Conservation (phyloP, 2,329 filamentous ascomycete genomes). For the Tolypocladium guangdongense region DNA sequence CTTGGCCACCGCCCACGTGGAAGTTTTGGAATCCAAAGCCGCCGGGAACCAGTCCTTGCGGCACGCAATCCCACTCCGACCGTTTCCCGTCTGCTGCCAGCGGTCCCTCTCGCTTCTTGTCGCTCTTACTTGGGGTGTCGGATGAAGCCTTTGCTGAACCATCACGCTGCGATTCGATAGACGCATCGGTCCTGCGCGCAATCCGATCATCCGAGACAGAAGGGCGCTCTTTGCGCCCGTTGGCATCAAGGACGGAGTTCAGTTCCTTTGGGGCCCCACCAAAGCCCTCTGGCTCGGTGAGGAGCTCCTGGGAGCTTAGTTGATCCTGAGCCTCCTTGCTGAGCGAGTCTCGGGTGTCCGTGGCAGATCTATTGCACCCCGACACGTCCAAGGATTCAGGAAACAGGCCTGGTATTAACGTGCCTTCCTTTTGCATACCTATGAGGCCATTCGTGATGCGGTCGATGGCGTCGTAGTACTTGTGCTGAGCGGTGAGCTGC, state of each 20-base stretch:
- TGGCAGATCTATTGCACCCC: constrained; percentile 57
- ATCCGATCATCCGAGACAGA: neutral
- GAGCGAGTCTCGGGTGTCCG: constrained; percentile 14
- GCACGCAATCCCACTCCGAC: constrained; percentile 37
- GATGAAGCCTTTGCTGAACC: neutral
- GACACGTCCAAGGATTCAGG: constrained; percentile 67
- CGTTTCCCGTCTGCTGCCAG: constrained; percentile 22
- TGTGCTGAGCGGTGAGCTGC: constrained; percentile 69
- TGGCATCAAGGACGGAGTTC: neutral
- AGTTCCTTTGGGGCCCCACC: constrained; percentile 2
- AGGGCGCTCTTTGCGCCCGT: neutral
- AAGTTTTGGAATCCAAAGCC: constrained; percentile 35
- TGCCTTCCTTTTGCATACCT: constrained; percentile 58
- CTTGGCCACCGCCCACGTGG: constrained; percentile 54
- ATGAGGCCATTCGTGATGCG: constrained; percentile 75
- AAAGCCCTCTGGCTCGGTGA: constrained; percentile 17
- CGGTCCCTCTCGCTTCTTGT: constrained; percentile 11
- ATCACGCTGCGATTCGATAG: neutral
- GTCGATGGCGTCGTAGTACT: constrained; percentile 83
- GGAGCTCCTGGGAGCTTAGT: constrained; percentile 19
- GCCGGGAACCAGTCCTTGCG: constrained; percentile 45
- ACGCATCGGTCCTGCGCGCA: neutral
- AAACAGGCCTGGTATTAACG: constrained; percentile 68
- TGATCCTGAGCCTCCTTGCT: constrained; percentile 25
- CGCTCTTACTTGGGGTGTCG: neutral